Evolutionary conservation across 2,329 filamentous ascomycete species (phyloP).

Genomic region (Hypomyces perniciosus): DNA sequence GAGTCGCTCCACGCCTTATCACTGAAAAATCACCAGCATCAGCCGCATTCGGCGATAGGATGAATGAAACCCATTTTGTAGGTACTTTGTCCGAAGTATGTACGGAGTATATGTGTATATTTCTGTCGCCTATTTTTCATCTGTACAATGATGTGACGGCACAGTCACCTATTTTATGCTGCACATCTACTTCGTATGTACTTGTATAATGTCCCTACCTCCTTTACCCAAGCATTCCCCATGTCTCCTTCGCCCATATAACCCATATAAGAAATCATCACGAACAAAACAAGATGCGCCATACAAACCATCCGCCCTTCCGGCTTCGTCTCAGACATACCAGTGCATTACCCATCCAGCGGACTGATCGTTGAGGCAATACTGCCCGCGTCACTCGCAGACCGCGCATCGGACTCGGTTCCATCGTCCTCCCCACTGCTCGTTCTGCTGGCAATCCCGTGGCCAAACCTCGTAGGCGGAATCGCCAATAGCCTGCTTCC

Average conservation of each 20-base stretch:
- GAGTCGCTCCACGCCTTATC: not conserved
- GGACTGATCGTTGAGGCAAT: slow-evolving; percentile 30
- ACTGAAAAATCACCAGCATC: not conserved
- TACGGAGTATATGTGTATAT: not conserved
- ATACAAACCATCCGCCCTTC: not conserved
- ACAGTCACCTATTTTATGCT: not conserved
- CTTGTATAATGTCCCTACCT: no score
- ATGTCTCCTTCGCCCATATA: not conserved
- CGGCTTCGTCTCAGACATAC: not conserved
- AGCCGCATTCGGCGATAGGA: not conserved
- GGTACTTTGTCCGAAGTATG: not conserved
- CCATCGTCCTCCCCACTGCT: slow-evolving; percentile 29
- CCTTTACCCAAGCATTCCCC: not conserved
- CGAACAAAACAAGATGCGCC: not conserved
- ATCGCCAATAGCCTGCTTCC: slow-evolving; percentile 26
- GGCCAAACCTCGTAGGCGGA: slow-evolving; percentile 23
- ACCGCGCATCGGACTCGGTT: slow-evolving; percentile 31
- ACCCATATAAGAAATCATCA: not conserved
- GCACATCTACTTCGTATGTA: not conserved
- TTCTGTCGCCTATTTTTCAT: not conserved
- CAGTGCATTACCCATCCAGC: slow-evolving; percentile 8
- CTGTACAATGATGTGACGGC: not conserved
- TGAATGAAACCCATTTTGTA: no score
- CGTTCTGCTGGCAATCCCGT: slow-evolving; percentile 23
- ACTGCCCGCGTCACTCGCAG: slow-evolving; percentile 33